Evolutionary conservation across 2,329 filamentous ascomycete genomes (phyloP), one percentile per base, ranked within the genome.

Genomic region (Alternaria sp.): DNA sequence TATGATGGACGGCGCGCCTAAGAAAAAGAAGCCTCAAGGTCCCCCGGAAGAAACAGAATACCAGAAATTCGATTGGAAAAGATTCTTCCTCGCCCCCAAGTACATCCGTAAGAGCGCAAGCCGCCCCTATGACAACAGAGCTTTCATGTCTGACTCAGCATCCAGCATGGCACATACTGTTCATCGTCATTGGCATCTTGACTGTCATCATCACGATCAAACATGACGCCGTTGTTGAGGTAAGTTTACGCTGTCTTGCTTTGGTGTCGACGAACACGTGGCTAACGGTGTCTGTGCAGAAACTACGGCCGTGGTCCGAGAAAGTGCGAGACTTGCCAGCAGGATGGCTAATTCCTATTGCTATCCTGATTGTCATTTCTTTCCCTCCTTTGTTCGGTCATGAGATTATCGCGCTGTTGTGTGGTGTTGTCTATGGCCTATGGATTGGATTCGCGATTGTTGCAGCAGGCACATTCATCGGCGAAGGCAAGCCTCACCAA

Each of bases 301-400:
- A 69, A 68, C 63, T 78, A 40, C 74, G 72, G 18, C 75, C 75
- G 14, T 78, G 74, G 58, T 75, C 75, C 32, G 74, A 75, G 56
- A 71, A 74, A 41, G 70, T 78, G 27, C 72, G 72, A 57, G 74
- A 76, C 44, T 64, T 78, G 14, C 75, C 75, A 48, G 74, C 74
- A 28, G 75, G 75, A 27, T 78, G 72, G 71, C 64, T 78, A 16
- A 78, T 78, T 22, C 75, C 75, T 16, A 68, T 78, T 36, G 73
- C 55, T 8, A 78, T 77, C 20, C 66, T 78, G 12, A 64, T 78
- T 43, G 54, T 77, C 18, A 71, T 78, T 57, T 78, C 75, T 2
- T 78, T 78, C 49, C 75, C 75, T 14, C 75, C 75, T 10, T 62
- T 78, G 0, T 77, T 78, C 51, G 75, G 75, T 16, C 73, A 77